phyloP scores from a whole-genome alignment of 2,329 filamentous ascomycete genomes.

The Zasmidium cellare region DNA sequence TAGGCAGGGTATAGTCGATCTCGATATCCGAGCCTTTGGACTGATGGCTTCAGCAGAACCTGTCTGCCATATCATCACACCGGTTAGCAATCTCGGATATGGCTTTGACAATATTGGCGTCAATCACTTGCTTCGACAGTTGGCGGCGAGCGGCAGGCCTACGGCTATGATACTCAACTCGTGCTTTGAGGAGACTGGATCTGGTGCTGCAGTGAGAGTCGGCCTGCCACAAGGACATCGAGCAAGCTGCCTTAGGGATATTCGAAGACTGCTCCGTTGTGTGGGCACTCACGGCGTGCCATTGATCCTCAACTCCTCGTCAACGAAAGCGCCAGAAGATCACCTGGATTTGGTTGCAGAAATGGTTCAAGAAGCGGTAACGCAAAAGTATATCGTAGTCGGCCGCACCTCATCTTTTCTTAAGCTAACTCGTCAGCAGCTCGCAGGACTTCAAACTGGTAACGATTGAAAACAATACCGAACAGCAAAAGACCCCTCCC shows the following conservation, averaged over 20 bases:
- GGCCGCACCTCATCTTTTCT: too few species aligned
- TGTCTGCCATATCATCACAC: neutral
- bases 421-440: too few species aligned
- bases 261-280: neutral
- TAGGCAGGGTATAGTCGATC: too few species aligned
- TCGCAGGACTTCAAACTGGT: too few species aligned
- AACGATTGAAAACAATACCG: too few species aligned
- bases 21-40: too few species aligned
- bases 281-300: neutral
- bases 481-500: too few species aligned
- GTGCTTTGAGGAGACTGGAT: neutral
- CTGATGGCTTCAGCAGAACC: neutral
- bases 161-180: neutral
- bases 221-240: too few species aligned
- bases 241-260: neutral
- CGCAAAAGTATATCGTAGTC: neutral
- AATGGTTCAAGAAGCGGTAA: neutral
- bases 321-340: neutral
- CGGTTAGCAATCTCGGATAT: neutral
- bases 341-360: neutral
- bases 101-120: neutral
- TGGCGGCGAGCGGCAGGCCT: neutral
- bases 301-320: neutral
- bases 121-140: neutral
- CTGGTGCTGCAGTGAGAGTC: neutral